These are phyloP conservation scores for Bimuria novae-zelandiae DNA, from an alignment of 2,329 filamentous ascomycete species.

Conservation along the genomic window DNA sequence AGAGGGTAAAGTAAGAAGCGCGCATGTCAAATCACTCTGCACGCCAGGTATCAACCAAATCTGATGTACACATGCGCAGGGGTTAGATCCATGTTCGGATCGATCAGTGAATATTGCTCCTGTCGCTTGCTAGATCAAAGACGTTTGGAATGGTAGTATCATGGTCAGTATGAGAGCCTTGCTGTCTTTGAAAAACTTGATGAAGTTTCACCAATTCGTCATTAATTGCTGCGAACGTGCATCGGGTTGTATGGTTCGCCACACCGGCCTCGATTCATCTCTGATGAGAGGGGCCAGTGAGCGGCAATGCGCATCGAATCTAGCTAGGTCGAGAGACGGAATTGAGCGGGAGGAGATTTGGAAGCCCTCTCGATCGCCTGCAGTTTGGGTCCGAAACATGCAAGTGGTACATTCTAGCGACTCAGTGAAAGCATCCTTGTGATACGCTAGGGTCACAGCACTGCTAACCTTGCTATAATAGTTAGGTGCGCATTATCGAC, in stretches of 20 bases:
- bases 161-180: neutral
- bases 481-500: no score
- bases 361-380: neutral
- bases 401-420: neutral
- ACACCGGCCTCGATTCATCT: no score
- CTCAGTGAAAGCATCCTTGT: neutral
- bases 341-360: neutral
- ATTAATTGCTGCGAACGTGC: neutral
- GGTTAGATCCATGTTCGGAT: neutral
- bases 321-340: no score
- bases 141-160: neutral
- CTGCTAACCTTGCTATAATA: neutral
- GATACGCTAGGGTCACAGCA: neutral
- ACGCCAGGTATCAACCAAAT: neutral
- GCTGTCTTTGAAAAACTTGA: neutral
- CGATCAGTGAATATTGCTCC: neutral
- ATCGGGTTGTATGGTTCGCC: no score
- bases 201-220: no score
- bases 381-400: neutral
- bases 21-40: neutral
- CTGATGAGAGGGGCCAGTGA: no score
- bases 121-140: neutral
- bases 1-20: neutral
- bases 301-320: no score
- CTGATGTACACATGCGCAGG: neutral